Conservation (phyloP, 2,329 filamentous ascomycete genomes). For the Mycocentrospora acerina region DNA sequence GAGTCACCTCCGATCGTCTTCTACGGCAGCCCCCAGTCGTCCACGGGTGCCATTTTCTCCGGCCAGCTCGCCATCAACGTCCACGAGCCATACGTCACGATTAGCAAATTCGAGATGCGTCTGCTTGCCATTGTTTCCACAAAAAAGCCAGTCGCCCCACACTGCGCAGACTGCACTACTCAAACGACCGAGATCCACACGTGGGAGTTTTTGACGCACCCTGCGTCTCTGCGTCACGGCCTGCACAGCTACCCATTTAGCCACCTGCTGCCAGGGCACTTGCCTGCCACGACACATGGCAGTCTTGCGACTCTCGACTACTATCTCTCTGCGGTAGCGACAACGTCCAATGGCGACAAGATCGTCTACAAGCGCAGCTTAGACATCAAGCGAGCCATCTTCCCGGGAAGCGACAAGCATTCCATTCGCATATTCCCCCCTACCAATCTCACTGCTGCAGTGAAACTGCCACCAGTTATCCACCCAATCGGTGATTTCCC, state of each 20-base stretch:
- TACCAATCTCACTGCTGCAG: slow-evolving; percentile 85
- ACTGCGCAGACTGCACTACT: slow-evolving; percentile 75
- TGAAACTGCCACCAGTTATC: slow-evolving; percentile 79
- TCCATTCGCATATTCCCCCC: slow-evolving; percentile 94
- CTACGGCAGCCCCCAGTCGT: slow-evolving; percentile 72
- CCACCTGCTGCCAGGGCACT: slow-evolving; percentile 77
- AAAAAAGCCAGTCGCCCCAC: slow-evolving; percentile 77
- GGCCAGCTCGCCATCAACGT: slow-evolving; percentile 77
- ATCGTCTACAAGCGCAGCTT: slow-evolving; percentile 69
- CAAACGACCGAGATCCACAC: slow-evolving; percentile 72
- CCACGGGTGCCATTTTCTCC: slow-evolving; percentile 81
- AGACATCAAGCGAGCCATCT: slow-evolving; percentile 75
- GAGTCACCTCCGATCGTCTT: slow-evolving; percentile 87
- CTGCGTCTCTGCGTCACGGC: slow-evolving; percentile 48
- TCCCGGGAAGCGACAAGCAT: slow-evolving; percentile 78
- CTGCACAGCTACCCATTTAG: slow-evolving; percentile 86
- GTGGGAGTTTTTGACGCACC: slow-evolving; percentile 67
- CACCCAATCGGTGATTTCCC: slow-evolving; percentile 83
- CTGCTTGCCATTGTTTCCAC: slow-evolving; percentile 71
- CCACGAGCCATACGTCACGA: slow-evolving; percentile 61
- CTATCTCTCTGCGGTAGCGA: slow-evolving; percentile 58
- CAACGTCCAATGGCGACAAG: slow-evolving; percentile 61
- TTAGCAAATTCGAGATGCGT: slow-evolving; percentile 72
- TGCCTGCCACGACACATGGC: slow-evolving; percentile 81
- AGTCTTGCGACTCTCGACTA: slow-evolving; percentile 75